Conservation (phyloP, 305 asterid species). For the Withania somnifera region DNA sequence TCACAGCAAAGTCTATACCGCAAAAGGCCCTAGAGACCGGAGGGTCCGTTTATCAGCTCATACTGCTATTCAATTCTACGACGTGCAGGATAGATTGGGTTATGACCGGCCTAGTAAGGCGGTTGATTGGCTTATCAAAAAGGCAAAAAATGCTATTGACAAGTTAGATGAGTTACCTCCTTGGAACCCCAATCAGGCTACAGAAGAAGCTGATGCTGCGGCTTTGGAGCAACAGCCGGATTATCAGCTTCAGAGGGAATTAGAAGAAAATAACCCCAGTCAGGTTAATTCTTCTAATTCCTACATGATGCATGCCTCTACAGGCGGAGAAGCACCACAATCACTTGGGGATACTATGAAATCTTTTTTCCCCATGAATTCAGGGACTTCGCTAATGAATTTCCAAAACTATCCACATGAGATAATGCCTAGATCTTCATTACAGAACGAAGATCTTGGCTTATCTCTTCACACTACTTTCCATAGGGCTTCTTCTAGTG, state of each 20-base stretch:
- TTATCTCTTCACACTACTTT: slow-evolving; percentile 54
- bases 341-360: slow-evolving; percentile 70
- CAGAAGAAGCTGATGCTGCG: neutral
- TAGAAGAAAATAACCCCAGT: neutral
- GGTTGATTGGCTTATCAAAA: slow-evolving; percentile 87
- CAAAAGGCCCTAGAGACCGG: slow-evolving; percentile 86
- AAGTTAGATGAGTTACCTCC: slow-evolving; percentile 72
- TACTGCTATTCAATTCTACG: slow-evolving; percentile 91
- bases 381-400: slow-evolving; percentile 44
- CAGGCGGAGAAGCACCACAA: slow-evolving; percentile 61
- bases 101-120: slow-evolving; percentile 97
- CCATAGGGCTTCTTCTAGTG: slow-evolving; percentile 13
- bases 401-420: slow-evolving; percentile 48
- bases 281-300: neutral
- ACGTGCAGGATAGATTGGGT: slow-evolving; percentile 90
- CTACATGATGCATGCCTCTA: slow-evolving; percentile 20
- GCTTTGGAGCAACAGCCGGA: neutral
- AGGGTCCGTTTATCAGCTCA: slow-evolving; percentile 90
- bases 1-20: slow-evolving; percentile 85
- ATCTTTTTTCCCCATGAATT: slow-evolving; percentile 68
- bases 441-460: slow-evolving; percentile 56
- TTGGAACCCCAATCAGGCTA: slow-evolving; percentile 52
- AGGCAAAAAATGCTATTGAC: slow-evolving; percentile 76
- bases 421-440: slow-evolving; percentile 33
- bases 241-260: neutral